Base-by-base conservation (phyloP, 2,329 filamentous ascomycete species). In the Trichoderma breve region DNA sequence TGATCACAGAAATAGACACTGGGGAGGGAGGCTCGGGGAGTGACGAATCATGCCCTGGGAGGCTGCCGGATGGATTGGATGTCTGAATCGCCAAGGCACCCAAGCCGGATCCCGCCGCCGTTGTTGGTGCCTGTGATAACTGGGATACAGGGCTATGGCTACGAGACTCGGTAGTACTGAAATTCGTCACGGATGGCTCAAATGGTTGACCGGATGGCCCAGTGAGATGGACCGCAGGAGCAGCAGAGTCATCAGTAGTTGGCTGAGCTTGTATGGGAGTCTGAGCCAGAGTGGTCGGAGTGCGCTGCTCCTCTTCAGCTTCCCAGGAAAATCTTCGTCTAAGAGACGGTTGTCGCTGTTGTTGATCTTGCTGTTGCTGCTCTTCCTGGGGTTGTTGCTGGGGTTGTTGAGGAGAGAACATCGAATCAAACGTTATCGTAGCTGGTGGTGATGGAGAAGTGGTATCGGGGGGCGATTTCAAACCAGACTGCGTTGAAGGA, bases 21-120 rank as follows among this genome's bases (percentile, higher is more conserved):
- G 85, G 84, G 18, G 85, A 86, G 0, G 83, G 82, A 3, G 82
- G 79, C 58, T 86, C 84, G 14, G 80, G 77, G n/a, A 71, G 71
- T 14, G 75, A 57, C 36, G 74, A 51, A n/a, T 73, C 75, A 36
- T 77, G 74, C 32, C 74, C 71, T 24, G 72, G 74, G 6, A 77
- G 74, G 26, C 72, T 74, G 39, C 75, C 75, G 24, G 74, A 72
- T 4, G 60, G 21, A 47, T 74, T 77, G 32, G 74, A 79, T 32
- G 75, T 74, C 64, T 77, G 77, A 57, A 78, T 75, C 73, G 55
- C 76, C 75, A 34, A 51, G 34, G 21, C 53, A n/a, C 62, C 63
- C 34, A 47, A 21, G 63, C 70, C 62, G 28, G 63, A 47, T 32
- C 24, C 74, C 72, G 39, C 71, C 73, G 12, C 75, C 30, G 58